Conservation (phyloP, 352 stramenopile genomes). For the Globisporangium rhizosaccharum region DNA sequence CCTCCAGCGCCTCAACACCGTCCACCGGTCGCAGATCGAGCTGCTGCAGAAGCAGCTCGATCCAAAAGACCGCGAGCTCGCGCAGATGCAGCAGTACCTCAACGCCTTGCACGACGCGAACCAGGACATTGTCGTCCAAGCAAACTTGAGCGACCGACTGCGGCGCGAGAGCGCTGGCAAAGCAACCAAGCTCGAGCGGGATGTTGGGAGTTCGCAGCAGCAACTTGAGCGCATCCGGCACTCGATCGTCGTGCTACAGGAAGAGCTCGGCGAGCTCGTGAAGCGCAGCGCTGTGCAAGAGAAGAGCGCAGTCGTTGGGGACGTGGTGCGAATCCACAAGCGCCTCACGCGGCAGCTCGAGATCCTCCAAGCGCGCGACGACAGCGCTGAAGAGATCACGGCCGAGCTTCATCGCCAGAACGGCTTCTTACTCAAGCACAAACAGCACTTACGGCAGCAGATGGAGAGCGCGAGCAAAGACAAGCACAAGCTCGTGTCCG, state of each 20-base stretch:
- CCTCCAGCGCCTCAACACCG: slow-evolving; percentile 57
- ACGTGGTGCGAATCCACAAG: slow-evolving; percentile 68
- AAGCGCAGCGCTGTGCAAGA: slow-evolving; percentile 49
- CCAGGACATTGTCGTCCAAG: slow-evolving; percentile 63
- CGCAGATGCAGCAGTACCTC: slow-evolving; percentile 60
- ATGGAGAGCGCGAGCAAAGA: slow-evolving; percentile 56
- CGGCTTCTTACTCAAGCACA: slow-evolving; percentile 64
- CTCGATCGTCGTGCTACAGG: slow-evolving; percentile 55
- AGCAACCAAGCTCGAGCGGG: slow-evolving; percentile 38
- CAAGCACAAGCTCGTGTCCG: slow-evolving; percentile 65
- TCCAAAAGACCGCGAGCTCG: slow-evolving; percentile 57
- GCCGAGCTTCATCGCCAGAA: slow-evolving; percentile 72
- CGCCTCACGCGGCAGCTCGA: slow-evolving; percentile 46
- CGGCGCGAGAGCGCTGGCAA: slow-evolving; percentile 36
- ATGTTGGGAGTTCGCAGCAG: slow-evolving; percentile 25
- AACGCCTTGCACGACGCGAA: slow-evolving; percentile 54
- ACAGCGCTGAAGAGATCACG: slow-evolving; percentile 51
- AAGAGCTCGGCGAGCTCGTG: slow-evolving; percentile 62
- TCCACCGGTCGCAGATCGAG: slow-evolving; percentile 70
- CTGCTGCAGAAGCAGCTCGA: slow-evolving; percentile 64
- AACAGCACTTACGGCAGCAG: slow-evolving; percentile 61
- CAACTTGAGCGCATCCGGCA: slow-evolving; percentile 42
- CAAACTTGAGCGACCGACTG: slow-evolving; percentile 60
- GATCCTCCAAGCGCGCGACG: slow-evolving; percentile 40
- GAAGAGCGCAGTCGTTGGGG: slow-evolving; percentile 51